Conservation (phyloP, 139 green algal species). For the Picochlorum costavermella region DNA sequence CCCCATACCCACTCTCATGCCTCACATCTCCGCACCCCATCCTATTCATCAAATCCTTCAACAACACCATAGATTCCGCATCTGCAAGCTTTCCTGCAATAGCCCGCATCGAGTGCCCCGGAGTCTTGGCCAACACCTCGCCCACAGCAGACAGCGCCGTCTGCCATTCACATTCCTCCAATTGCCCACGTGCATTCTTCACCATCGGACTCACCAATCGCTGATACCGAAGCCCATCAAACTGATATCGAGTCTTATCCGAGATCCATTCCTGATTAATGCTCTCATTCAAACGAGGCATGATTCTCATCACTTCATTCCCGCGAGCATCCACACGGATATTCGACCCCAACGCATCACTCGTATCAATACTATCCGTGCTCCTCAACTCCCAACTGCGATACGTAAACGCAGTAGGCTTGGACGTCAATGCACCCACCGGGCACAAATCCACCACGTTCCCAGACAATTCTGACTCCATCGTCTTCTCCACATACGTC, state of each 20-base stretch:
- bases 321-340: slow-evolving; percentile 82
- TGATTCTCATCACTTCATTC: slow-evolving; percentile 90
- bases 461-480: slow-evolving; percentile 84
- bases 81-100: slow-evolving; percentile 88
- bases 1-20: slow-evolving; percentile 33
- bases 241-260: slow-evolving; percentile 95
- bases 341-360: slow-evolving; percentile 79
- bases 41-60: slow-evolving; percentile 68
- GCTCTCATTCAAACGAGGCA: slow-evolving; percentile 86
- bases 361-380: slow-evolving; percentile 90
- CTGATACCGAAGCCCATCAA: slow-evolving; percentile 91
- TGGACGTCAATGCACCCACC: slow-evolving; percentile 93
- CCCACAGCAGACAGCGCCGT: slow-evolving; percentile 59
- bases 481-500: slow-evolving; percentile 91
- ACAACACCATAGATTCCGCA: slow-evolving; percentile 82
- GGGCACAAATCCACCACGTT: slow-evolving; percentile 99
- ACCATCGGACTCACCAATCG: slow-evolving; percentile 82
- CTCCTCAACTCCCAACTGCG: slow-evolving; percentile 92
- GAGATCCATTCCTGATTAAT: slow-evolving; percentile 99
- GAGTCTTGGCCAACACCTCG: slow-evolving; percentile 31
- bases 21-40: slow-evolving; percentile 66
- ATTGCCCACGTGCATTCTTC: slow-evolving; percentile 22
- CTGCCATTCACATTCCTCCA: slow-evolving; percentile 60
- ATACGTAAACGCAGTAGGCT: slow-evolving; percentile 94
- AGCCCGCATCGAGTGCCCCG: slow-evolving; percentile 65